Percentiles rank a stretch among this genome's conserved stretches.
Evolutionary conservation across 768 basidiomycete genomes (phyloP).

Genomic region (Crassisporium funariophilum): DNA sequence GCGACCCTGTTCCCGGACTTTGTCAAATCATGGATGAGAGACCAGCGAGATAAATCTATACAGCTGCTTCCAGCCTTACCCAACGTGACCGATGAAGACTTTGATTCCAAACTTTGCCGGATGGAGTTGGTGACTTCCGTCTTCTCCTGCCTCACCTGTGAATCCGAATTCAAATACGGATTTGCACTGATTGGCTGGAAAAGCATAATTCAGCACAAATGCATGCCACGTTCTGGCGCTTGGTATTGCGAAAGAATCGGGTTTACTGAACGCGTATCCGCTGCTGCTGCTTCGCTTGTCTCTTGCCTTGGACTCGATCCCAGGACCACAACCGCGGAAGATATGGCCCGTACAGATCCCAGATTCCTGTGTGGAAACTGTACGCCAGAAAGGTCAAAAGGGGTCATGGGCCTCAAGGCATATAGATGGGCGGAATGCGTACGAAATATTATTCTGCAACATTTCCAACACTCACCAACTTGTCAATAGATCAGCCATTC

Average conservation of each 20-base stretch:
- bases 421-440: conserved; percentile 27
- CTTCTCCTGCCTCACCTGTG: conserved; percentile 18
- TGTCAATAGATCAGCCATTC: conserved; percentile 15
- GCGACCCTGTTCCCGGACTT: conserved; percentile 17
- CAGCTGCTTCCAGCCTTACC: conserved; percentile 4
- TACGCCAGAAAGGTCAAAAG: conserved; percentile 11
- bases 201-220: conserved; percentile 18
- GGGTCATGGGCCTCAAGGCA: conserved; percentile 16
- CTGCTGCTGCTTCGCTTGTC: conserved; percentile 17
- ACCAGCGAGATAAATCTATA: conserved; percentile 11
- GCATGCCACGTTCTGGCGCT: not conserved
- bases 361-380: conserved; percentile 25
- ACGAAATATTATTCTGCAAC: not conserved
- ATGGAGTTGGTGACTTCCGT: conserved; percentile 23
- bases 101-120: conserved; percentile 10
- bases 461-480: not conserved
- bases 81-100: conserved; percentile 5
- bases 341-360: conserved; percentile 18
- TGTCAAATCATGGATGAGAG: conserved; percentile 16
- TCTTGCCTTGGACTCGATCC: conserved; percentile 21
- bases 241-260: conserved; percentile 11
- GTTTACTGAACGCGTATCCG: conserved; percentile 6
- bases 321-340: conserved; percentile 15
- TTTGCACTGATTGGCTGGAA: conserved; percentile 22
- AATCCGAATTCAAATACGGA: conserved; percentile 8